Evolutionary conservation across 2,329 filamentous ascomycete species (phyloP), one percentile per base, ranked within the genome.

Genomic region (Hypoxylon sp.): DNA sequence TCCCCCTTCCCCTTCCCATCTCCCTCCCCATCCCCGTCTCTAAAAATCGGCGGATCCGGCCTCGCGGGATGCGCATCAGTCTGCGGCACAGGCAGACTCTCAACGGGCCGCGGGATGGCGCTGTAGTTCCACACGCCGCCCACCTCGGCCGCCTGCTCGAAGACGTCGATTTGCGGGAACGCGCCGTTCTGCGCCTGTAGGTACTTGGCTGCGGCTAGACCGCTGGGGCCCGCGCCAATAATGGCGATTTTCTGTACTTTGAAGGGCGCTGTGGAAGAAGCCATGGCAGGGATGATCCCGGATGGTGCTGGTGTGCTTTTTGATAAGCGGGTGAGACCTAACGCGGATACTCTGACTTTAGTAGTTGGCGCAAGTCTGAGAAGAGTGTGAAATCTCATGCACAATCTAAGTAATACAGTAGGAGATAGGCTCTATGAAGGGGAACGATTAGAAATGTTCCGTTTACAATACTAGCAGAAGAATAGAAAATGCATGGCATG

Each of bases 51-150:
- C 62, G 86, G 83, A 69, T 94, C 91, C 0, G 87, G 83, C 24
- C 32, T 47, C 44, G 6, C 3, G 6, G 87, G 61, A 39, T 58
- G 58, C 54, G 68, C 62, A 31, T 63, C 55, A 0, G 21, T 47
- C 58, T 70, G 68, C 85, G 48, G 85, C 85, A 74, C 27, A 89
- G 94, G 93, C 39, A 95, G 82, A 35, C 76, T 82, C 72, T 73
- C 86, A 68, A 77, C 83, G 75, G 48, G 80, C 35, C 67, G 50
- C 61, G 79, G 85, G 66, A 78, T 80, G 29, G 83, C 82, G 69
- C 86, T 90, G 79, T 97, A 94, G 75, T 93, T 91, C 95, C 95
- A 98, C 8, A 96, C 88, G 1, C 96, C 95, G 63, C 94, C 95
- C 6, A 92, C 87, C 52, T 88, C 85, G 48, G 85, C 82, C 71